Evolutionary conservation across 805 yeast genomes (phyloP), one percentile per base, ranked within the genome.

Genomic region (Schwanniomyces polymorphus): DNA sequence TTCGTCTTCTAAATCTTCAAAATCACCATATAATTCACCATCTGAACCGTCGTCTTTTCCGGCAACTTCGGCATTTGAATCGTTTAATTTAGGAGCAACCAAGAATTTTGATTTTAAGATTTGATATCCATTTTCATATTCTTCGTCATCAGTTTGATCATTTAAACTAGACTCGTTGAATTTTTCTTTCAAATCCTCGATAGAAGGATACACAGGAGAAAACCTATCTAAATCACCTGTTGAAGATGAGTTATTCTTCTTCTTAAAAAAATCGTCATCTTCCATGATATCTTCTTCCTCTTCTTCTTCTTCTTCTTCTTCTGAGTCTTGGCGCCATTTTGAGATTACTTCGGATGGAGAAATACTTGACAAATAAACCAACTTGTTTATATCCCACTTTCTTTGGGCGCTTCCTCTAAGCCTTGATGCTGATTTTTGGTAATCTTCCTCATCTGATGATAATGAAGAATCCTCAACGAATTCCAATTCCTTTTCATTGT

Each of bases 311-410:
- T 66, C 58, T 56, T 74, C 66, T 6, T 67, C 70, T 4, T 72
- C 75, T 3, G 68, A 74, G 8, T 71, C 73, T n/a, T 78, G 74
- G 54, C 66, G 81, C 95, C 95, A 88, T 65, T 91, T 79, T 35
- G 70, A 72, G 41, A 89, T 72, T 28, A 79, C 94, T 52, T 86
- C 94, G 1, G 69, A 74, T 0, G 97, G 91, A 10, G 82, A 80
- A 37, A 90, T 75, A 55, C 88, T 86, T 47, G 85, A 83, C 80
- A 87, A 76, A 64, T 94, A 92, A 4, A 94, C 71, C 46, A 92
- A 70, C 59, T 87, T 88, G 56, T 85, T 84, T 51, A 92, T 81
- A 64, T 92, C 88, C 91, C 95, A 88, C 48, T 72, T 67, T 75
- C 80, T 57, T 69, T 75, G 60, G 67, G 72, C 48, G 5, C 78